Conservation (phyloP, 345 rosid species). For the Brassica cretica region DNA sequence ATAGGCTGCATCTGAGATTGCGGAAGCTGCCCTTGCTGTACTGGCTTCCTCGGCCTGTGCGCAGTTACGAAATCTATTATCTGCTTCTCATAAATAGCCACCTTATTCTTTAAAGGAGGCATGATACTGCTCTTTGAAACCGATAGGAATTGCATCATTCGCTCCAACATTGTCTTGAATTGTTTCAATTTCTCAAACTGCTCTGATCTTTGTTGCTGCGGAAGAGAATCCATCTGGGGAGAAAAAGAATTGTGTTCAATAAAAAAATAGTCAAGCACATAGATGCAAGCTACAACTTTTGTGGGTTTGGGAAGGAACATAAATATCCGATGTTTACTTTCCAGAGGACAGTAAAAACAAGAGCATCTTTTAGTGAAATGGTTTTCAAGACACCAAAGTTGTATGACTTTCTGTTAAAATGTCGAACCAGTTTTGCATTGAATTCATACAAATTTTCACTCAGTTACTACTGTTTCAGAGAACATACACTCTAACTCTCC, state of each 20-base stretch:
- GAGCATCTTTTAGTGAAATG: constrained; percentile 4
- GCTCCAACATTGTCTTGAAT: constrained; percentile 71
- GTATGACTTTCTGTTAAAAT: neutral
- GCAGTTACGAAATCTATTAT: constrained; percentile 54
- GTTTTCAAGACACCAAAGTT: constrained; percentile 13
- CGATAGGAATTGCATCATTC: constrained; percentile 51
- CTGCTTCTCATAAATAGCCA: constrained; percentile 71
- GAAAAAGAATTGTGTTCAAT: constrained; percentile 7
- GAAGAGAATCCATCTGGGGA: constrained; percentile 62
- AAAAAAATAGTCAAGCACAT: constrained; percentile 1
- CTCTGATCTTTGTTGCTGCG: constrained; percentile 66
- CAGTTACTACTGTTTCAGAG: neutral
- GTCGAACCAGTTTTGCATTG: constrained; percentile 1
- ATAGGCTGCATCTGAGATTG: constrained; percentile 58
- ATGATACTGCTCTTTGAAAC: constrained; percentile 52
- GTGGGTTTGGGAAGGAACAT: constrained; percentile 5
- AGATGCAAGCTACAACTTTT: constrained; percentile 17
- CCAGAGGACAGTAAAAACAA: constrained; percentile 11
- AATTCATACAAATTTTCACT: neutral
- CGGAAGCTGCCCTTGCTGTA: constrained; percentile 72
- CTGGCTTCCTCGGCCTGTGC: constrained; percentile 61
- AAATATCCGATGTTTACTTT: constrained; percentile 10
- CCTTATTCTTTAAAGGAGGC: constrained; percentile 62
- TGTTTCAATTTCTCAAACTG: constrained; percentile 69
- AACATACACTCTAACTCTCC: neutral